These are phyloP conservation scores for Suillus brevipes DNA, from an alignment of 768 basidiomycete genomes.

Conservation along the genomic window DNA sequence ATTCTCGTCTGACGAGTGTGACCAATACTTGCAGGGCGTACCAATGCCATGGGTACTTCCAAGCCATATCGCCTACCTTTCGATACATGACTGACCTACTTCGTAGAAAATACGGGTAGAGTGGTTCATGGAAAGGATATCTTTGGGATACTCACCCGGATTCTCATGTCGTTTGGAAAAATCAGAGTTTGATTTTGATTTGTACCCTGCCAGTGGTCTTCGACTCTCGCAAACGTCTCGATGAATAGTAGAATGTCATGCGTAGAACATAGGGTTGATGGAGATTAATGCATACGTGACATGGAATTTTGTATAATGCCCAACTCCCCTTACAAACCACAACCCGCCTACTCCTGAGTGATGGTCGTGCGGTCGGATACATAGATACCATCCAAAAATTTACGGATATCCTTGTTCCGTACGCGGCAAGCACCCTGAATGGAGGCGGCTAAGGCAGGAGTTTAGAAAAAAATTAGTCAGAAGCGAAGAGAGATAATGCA, in stretches of 20 bases:
- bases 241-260: conserved; percentile 20
- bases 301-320: conserved; percentile 18
- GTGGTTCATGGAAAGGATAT: not conserved
- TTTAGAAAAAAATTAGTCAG: not conserved
- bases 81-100: not conserved
- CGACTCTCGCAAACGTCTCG: not conserved
- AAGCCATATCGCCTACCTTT: not conserved
- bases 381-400: conserved; percentile 95
- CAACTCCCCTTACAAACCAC: conserved; percentile 12
- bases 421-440: conserved; percentile 97
- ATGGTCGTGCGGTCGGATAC: conserved; percentile 78
- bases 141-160: not conserved
- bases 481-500: conserved; percentile 29
- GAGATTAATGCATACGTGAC: conserved; percentile 23
- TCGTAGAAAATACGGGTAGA: not conserved
- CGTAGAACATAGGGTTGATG: conserved; percentile 27
- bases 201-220: not conserved
- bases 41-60: not conserved
- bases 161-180: not conserved
- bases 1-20: not conserved
- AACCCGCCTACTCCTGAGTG: conserved; percentile 40
- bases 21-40: not conserved
- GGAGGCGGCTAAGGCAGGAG: conserved; percentile 67
- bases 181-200: not conserved
- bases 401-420: conserved; percentile 99